Base-by-base conservation (phyloP, 2,329 filamentous ascomycete species). In the Exophiala aquamarina region DNA sequence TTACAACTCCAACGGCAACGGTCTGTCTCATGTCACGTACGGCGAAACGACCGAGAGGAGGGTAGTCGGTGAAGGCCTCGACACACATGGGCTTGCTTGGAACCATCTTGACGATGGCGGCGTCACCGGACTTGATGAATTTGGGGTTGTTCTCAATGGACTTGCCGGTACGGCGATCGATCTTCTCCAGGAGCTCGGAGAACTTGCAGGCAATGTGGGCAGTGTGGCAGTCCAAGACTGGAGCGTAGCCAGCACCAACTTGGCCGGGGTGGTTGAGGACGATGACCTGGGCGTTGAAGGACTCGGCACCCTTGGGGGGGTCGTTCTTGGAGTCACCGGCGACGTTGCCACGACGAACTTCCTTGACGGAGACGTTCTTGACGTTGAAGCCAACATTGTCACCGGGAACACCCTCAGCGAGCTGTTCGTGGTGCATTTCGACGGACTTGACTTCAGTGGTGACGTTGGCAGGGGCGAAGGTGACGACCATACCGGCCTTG, bases 341-440 rank as follows among this genome's bases (percentile, higher is more conserved):
- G 67, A 98, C 93, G 86, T 98, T 97, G 72, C 93, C 93, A 95
- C 93, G 93, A 79, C 93, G 93, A 72, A 98, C 95, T 76, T 98
- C 93, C 91, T 98, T 98, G 81, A 98, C 93, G 77, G 93, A 97
- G 70, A 98, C 93, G 93, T 98, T 98, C 91, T 98, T 98, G 81
- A 98, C 92, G 89, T 98, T 98, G 91, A 98, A 98, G 69, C 93
- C 93, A 75, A 98, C 93, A 83, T 98, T 98, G 89, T 98, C 93
- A 86, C 93, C 93, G 71, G 93, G 93, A 63, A 88, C 71, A 88
- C 93, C 93, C 84, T 95, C 86, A 61, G 73, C 56, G 66, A 98
- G 91, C 87, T 96, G 91, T 83, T 96, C 89, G 90, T 97, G 92
- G 86, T 96, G 92, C 93, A 98, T 98, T 83, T 98, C 93, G 70